Base-by-base conservation (phyloP, 2,329 filamentous ascomycete species). In the Lithohypha guttulata region DNA sequence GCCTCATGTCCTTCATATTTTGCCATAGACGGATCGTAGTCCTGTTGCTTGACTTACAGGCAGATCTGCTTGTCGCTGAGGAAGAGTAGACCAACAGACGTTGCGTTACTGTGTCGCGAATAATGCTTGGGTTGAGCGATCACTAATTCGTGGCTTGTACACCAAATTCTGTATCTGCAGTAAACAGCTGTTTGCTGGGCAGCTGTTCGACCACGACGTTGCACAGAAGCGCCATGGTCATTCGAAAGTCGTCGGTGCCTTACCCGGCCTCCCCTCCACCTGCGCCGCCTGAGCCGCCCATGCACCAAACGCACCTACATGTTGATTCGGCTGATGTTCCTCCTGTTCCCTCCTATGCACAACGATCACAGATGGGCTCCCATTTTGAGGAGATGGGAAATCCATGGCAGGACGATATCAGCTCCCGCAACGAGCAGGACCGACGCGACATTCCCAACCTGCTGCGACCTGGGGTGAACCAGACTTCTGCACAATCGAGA, bases 321-420 rank as follows among this genome's bases (percentile, higher is more conserved):
- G 40, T 48, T 21, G 45, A 48, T 33, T 36, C 45, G 31, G 38
- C 45, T 32, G 49, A 46, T 42, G 9, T 47, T 2, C 46, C 46
- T 33, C 43, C 45, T 3, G 25, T 48, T 15, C 42, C 44, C 23
- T 26, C 29, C 14, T 14, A 34, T 18, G 29, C 42, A 9, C 34
- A 22, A 22, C 40, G 42, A 13, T 29, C 27, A 27, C 28, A 35
- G 11, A 13, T 21, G 23, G 11, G 29, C 6, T 30, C 36, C 9
- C 15, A 27, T 23, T 47, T 43, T 26, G 34, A 48, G n/a, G 45
- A 47, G n/a, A 36, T 41, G 34, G 45, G 46, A 28, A 53, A 53
- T 34, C 51, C 51, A 13, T 53, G 51, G 51, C 42, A 42, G 10
- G 44, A 51, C 40, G 26, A 39, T 9, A 34, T 33, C 17, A 27